These are phyloP conservation scores for Aspergillus avenaceus DNA, from an alignment of 495 filamentous ascomycete genomes.

Conservation along the genomic window DNA sequence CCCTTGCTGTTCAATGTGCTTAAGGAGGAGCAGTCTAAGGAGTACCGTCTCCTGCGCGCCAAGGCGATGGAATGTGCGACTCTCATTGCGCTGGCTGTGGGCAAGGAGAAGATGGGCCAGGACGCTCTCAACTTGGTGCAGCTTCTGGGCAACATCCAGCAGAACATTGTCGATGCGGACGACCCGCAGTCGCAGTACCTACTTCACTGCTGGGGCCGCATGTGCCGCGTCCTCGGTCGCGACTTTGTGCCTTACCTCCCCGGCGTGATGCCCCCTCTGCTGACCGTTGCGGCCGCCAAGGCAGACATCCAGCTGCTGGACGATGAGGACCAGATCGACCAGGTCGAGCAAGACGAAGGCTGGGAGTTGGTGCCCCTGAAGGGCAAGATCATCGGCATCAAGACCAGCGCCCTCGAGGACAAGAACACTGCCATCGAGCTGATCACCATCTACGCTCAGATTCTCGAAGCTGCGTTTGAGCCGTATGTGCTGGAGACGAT, in stretches of 20 bases:
- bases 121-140: slow-evolving; percentile 86
- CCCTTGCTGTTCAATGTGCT: slow-evolving; percentile 88
- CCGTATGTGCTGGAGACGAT: slow-evolving; percentile 89
- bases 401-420: slow-evolving; percentile 92
- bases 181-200: slow-evolving; percentile 97
- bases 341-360: slow-evolving; percentile 90
- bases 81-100: slow-evolving; percentile 91
- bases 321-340: slow-evolving; percentile 89
- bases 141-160: slow-evolving; percentile 80
- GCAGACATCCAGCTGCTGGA: slow-evolving; percentile 97
- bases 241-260: slow-evolving; percentile 91
- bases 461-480: slow-evolving; percentile 85
- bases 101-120: slow-evolving; percentile 81
- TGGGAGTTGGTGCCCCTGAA: slow-evolving; percentile 97
- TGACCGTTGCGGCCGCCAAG: slow-evolving; percentile 88
- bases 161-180: slow-evolving; percentile 83
- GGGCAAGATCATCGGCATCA: slow-evolving; percentile 97
- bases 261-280: slow-evolving; percentile 89
- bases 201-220: slow-evolving; percentile 98
- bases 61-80: slow-evolving; percentile 99
- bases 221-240: slow-evolving; percentile 88
- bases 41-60: slow-evolving; percentile 82
- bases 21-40: slow-evolving; percentile 83
- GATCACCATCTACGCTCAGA: slow-evolving; percentile 93
- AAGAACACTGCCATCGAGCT: slow-evolving; percentile 99